Evolutionary conservation across 208 protist genomes (phyloP).

Genomic region (Blastocrithidia nonstop): DNA sequence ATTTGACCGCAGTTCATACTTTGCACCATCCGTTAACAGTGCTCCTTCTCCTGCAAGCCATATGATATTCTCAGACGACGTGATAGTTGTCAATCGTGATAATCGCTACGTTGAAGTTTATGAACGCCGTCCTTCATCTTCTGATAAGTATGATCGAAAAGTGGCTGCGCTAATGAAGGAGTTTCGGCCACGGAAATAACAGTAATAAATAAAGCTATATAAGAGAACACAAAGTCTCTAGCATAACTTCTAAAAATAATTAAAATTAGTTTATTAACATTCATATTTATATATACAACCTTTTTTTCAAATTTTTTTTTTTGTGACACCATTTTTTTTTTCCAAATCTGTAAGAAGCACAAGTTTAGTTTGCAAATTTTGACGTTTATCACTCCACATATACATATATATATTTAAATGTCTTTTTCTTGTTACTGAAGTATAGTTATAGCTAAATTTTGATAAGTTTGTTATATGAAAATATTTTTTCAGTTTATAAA

Average conservation of each 20-base stretch:
- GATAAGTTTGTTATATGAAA: neutral
- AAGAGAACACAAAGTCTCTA: neutral
- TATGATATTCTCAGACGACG: conserved; percentile 25
- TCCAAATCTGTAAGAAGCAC: neutral
- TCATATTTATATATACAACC: neutral
- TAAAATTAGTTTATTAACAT: neutral
- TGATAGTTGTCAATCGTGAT: conserved; percentile 42
- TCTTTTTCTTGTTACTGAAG: conserved; percentile 4
- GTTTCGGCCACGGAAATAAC: conserved; percentile 9
- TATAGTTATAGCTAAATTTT: neutral
- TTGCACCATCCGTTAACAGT: neutral
- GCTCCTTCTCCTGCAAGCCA: conserved; percentile 8
- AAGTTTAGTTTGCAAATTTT: no score
- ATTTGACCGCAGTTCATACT: neutral
- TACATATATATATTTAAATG: neutral
- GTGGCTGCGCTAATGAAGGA: conserved; percentile 19
- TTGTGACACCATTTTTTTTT: conserved; percentile 6
- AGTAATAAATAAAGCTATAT: neutral
- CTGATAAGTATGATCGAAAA: conserved; percentile 18
- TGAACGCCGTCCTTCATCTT: conserved; percentile 19
- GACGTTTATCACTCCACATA: neutral
- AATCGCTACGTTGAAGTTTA: conserved; percentile 46
- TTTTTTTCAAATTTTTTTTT: conserved; percentile 5
- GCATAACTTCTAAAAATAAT: neutral
- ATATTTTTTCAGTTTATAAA: neutral